Evolutionary conservation across 208 protist genomes (phyloP), one percentile per base, ranked within the genome.

Genomic region (Acanthamoeba sp.): DNA sequence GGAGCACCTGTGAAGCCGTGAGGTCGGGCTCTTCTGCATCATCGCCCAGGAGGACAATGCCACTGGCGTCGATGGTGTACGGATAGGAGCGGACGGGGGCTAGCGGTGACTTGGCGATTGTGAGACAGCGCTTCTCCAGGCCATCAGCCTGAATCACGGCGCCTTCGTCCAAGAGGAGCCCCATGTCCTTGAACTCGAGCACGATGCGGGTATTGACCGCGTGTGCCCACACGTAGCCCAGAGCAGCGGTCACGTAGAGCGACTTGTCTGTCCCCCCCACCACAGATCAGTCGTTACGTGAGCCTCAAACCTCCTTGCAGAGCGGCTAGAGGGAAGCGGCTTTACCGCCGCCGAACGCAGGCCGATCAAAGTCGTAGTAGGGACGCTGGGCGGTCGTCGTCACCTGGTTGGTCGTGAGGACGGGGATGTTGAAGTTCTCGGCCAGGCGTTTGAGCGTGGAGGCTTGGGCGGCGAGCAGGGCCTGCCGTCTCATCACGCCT

Each of bases 391-490:
- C 38, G 1, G 50, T 84, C 1, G 90, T 93, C 20, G 90, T 93
- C 64, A 93, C 90, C 27, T 93, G 90, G 52, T 93, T 93, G 20
- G 90, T 36, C 36, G 84, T 48, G 27, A 93, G 32, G 10, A 93
- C 90, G 24, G 90, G 90, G 34, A 93, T 93, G 32, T 76, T 84
- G 71, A 93, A 93, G n/a, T 32, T 93, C 36, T 93, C 90, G 22
- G 90, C 90, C n/a, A 93, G 29, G 18, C 52, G 59, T 32, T 91
- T 91, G 52, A 91, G 62, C 9, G n/a, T 40, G 40, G 85, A 69
- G 34, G 85, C 85, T 24, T 91, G 85, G 9, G 85, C 40, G 40
- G 85, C 85, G 24, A 91, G 85, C 85, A 73, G 7, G 55, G 59
- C 50, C 42, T 91, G 85, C 5, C 85, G 50, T 27, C 62, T 6